Percentiles rank a stretch among this genome's conserved stretches.
phyloP scores from a whole-genome alignment of 768 basidiomycete species.

The Sistotremastrum niveocremeum region DNA sequence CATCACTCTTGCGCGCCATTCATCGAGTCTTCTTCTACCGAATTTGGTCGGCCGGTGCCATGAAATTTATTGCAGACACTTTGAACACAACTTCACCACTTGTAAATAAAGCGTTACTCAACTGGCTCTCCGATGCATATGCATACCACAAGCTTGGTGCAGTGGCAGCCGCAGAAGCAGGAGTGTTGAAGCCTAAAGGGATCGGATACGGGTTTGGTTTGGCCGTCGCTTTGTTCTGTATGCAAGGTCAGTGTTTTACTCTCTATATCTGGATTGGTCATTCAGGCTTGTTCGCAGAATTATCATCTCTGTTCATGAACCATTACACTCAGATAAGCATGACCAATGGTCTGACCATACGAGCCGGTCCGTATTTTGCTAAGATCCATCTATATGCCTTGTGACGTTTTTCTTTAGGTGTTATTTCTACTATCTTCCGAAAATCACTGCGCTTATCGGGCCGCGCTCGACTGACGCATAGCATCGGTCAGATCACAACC shows the following conservation, averaged over 20 bases:
- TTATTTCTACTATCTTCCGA: constrained; percentile 35
- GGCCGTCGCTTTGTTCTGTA: constrained; percentile 40
- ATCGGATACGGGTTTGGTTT: constrained; percentile 52
- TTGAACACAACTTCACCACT: constrained; percentile 42
- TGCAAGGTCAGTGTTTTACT: constrained; percentile 34
- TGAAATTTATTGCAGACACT: constrained; percentile 34
- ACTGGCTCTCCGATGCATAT: constrained; percentile 42
- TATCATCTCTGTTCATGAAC: constrained; percentile 18
- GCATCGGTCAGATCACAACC: constrained; percentile 53
- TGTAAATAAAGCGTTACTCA: constrained; percentile 43
- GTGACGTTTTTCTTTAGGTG: constrained; percentile 1
- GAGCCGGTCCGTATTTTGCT: constrained; percentile 27
- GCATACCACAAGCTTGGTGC: constrained; percentile 24
- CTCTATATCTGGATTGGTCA: background rate
- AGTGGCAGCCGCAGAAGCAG: constrained; percentile 21
- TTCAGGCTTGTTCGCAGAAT: constrained; percentile 1
- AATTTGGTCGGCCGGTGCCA: constrained; percentile 34
- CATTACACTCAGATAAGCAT: constrained; percentile 33
- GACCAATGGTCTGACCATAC: constrained; percentile 33
- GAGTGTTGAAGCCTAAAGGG: constrained; percentile 27
- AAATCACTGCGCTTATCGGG: constrained; percentile 59
- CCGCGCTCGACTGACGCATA: constrained; percentile 40
- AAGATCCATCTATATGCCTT: background rate
- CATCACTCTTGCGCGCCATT: constrained; percentile 36
- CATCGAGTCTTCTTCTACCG: constrained; percentile 31